Evolutionary conservation across 169 alveolate species (phyloP).

Genomic region (Perkinsus chesapeaki): DNA sequence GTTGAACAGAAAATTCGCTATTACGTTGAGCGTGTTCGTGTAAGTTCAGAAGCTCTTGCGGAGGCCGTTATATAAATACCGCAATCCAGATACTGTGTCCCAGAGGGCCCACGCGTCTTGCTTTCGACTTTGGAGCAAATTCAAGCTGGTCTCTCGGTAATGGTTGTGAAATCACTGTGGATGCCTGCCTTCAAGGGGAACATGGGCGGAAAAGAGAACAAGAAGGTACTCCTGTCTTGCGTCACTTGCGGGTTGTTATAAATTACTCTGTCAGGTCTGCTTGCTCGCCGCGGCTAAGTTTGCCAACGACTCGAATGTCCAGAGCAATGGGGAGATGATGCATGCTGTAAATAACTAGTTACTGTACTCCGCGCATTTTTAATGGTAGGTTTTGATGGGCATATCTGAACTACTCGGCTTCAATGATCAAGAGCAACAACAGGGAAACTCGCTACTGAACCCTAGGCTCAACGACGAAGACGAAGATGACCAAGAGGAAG

Average conservation of each 20-base stretch:
- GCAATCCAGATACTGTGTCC: neutral
- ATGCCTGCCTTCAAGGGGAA: neutral
- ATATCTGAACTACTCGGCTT: neutral
- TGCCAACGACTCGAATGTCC: neutral
- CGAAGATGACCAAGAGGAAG: neutral
- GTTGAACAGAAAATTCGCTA: neutral
- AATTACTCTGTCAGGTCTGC: neutral
- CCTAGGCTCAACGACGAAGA: neutral
- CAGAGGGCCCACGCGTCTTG: neutral
- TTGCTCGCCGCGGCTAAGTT: neutral
- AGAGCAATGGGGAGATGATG: neutral
- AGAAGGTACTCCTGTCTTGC: neutral
- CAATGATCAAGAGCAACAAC: neutral
- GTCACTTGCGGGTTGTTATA: neutral
- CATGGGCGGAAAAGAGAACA: neutral
- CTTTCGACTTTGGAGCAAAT: neutral
- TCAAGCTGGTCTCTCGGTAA: neutral
- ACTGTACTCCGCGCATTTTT: neutral
- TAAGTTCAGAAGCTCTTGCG: neutral
- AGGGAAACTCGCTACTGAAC: neutral
- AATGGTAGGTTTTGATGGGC: neutral
- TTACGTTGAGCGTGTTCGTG: neutral
- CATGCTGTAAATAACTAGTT: neutral
- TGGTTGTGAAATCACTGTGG: neutral
- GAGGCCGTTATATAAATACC: neutral